Percentiles rank a stretch among this genome's conserved stretches.
Conservation (phyloP, 352 stramenopile species). For the Pythium insidiosum region DNA sequence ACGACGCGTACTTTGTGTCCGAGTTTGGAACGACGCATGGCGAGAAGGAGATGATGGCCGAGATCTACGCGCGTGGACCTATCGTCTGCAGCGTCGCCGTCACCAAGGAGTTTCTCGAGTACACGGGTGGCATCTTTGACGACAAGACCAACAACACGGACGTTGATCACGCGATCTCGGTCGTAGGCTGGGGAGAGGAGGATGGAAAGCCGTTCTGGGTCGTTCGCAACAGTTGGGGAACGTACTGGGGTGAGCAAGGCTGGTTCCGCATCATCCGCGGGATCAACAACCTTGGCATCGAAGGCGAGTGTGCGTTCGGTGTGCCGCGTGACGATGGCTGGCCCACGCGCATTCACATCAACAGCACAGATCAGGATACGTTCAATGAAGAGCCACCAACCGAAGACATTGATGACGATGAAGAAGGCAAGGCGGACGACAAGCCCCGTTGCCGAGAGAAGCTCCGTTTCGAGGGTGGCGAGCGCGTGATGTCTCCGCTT, state of each 20-base stretch:
- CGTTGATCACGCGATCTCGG: constrained; percentile 90
- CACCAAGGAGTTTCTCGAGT: constrained; percentile 81
- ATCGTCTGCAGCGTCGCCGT: constrained; percentile 93
- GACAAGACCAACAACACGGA: constrained; percentile 78
- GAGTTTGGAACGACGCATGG: constrained; percentile 91
- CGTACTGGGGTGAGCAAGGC: constrained; percentile 93
- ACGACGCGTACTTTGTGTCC: constrained; percentile 93
- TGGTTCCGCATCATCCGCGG: constrained; percentile 92
- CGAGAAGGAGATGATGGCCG: constrained; percentile 92
- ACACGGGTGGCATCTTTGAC: constrained; percentile 91
- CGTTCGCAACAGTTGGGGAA: constrained; percentile 93
- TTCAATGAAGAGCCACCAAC: not conserved
- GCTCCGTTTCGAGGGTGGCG: constrained; percentile 52
- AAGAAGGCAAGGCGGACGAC: constrained; percentile 12
- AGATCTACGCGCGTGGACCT: constrained; percentile 94
- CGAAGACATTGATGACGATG: constrained; percentile 1
- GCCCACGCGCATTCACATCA: constrained; percentile 37
- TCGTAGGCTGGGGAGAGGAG: constrained; percentile 94
- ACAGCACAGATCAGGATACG: too few relatives aligned
- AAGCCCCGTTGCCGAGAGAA: constrained; percentile 49
- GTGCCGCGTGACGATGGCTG: constrained; percentile 78
- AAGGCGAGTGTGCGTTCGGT: constrained; percentile 90
- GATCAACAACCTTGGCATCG: constrained; percentile 91
- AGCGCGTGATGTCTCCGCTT: constrained; percentile 58
- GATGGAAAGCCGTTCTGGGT: constrained; percentile 91